Conservation (phyloP, 2,329 filamentous ascomycete species). For the Juglanconis sp. region DNA sequence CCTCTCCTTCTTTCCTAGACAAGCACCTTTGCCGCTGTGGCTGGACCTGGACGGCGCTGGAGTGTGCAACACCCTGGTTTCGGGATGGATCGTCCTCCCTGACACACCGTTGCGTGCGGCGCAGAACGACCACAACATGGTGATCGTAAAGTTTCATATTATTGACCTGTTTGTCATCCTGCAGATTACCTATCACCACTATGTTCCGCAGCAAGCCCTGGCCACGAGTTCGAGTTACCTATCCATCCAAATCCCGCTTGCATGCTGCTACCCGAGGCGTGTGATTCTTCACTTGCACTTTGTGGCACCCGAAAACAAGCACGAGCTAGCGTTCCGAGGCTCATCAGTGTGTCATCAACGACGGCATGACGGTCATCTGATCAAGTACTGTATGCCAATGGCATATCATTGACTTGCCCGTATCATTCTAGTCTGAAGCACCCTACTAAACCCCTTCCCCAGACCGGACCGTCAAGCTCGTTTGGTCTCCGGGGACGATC, state of each 20-base stretch:
- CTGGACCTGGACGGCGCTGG: not conserved
- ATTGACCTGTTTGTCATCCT: not conserved
- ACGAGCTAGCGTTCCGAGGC: no score
- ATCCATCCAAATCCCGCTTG: no score
- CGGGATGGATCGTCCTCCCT: not conserved
- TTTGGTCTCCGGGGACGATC: no score
- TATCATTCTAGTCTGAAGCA: no score
- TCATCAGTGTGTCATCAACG: not conserved
- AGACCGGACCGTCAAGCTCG: no score
- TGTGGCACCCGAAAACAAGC: no score
- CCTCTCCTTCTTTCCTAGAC: not conserved
- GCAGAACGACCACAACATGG: not conserved
- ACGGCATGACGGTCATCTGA: not conserved
- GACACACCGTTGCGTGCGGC: not conserved
- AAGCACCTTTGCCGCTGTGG: conserved; percentile 11
- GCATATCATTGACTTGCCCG: no score
- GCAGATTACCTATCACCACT: not conserved
- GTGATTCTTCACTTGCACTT: not conserved
- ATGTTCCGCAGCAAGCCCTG: not conserved
- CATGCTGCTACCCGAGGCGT: not conserved
- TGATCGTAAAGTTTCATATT: not conserved
- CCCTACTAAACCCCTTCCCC: no score
- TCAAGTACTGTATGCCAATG: no score
- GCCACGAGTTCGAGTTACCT: not conserved
- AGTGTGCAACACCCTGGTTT: not conserved